Base-by-base conservation (phyloP, 805 yeast genomes). In the Tetrapisispora arboricola region DNA sequence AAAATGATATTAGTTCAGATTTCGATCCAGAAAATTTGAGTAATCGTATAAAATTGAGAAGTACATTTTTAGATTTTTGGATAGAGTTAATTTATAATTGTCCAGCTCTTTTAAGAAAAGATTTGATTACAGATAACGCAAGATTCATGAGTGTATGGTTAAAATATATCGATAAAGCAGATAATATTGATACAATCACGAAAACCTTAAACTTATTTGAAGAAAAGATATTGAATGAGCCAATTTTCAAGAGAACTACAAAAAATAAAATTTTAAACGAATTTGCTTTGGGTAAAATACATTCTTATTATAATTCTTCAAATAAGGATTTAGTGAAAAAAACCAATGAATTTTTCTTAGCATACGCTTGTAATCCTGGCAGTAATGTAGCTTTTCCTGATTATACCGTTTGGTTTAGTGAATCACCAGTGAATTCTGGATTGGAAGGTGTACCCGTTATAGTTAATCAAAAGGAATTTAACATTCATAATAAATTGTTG, bases 231-330 rank as follows among this genome's bases (percentile, higher is more conserved):
- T 53, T 85, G 27, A 57, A 63, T 21, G 96, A 88, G 48, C 52
- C 65, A 2, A 61, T 71, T 11, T 81, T 78, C 55, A 75, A 75
- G 49, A 80, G 78, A 51, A 66, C 79, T 44, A 73, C 86, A 0
- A 88, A 87, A 56, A 73, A 85, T 45, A 75, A 76, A 44, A 71
- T 87, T 13, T 72, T 90, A 52, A 85, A 84, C 50, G 96, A 88
- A 54, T 75, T 82, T 68, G 74, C 80, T 18, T 54, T 86, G 43
- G 68, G 70, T 21, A 76, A 76, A 40, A 48, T 85, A 24, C 72
- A 76, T 26, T 67, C 72, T 3, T 57, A 85, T 3, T 77, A 70
- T 38, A 65, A 67, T 30, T 57, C 66, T n/a, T 20, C 53, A 0
- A 60, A 65, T 28, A 52, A 60, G 11, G 60, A 54, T 38, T 45